Evolutionary conservation across 2,329 filamentous ascomycete genomes (phyloP), one percentile per base, ranked within the genome.

Genomic region (Aspergillus clavatus): DNA sequence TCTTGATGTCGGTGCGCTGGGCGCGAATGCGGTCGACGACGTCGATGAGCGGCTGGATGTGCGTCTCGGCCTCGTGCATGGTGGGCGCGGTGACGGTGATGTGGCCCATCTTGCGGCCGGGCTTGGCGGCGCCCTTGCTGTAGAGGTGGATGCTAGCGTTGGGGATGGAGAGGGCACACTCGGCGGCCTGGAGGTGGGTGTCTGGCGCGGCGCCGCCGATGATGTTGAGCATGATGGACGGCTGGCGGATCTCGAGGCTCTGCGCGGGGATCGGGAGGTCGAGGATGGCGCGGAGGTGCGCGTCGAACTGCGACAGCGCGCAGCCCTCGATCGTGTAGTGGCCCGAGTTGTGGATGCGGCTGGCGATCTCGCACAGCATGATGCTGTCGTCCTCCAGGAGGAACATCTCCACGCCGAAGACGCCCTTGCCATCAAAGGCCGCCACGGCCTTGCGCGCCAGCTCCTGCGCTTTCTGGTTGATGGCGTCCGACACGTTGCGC

Each of bases 321-420:
- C 93, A 88, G 3, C 88, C 87, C 72, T 98, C 91, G 53, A 97
- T 97, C 2, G 87, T 95, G 70, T 90, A 91, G 69, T 97, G 93
- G 0, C 93, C 93, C 0, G 88, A 94, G 72, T 96, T 96, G 71
- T 96, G 90, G 40, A 81, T 80, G 29, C 88, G 78, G 10, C 87
- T 88, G 0, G 88, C 88, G 52, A 94, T 85, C 69, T 95, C 89
- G 67, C 95, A 95, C 57, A 96, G 78, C 46, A 94, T 71, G 1
- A 95, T 76, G 46, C 66, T 72, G 72, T 82, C 81, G 57, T 93
- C 82, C 39, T 82, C 72, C 8, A 90, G 78, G 3, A 97, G 70
- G 70, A 98, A 98, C 82, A 97, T 87, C 71, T 98, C 93, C 0
- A 97, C 91, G 0, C 91, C 93, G 67, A 96, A 98, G 24, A 95